Conservation (phyloP, 2,329 filamentous ascomycete species). For the Zalaria sp. region DNA sequence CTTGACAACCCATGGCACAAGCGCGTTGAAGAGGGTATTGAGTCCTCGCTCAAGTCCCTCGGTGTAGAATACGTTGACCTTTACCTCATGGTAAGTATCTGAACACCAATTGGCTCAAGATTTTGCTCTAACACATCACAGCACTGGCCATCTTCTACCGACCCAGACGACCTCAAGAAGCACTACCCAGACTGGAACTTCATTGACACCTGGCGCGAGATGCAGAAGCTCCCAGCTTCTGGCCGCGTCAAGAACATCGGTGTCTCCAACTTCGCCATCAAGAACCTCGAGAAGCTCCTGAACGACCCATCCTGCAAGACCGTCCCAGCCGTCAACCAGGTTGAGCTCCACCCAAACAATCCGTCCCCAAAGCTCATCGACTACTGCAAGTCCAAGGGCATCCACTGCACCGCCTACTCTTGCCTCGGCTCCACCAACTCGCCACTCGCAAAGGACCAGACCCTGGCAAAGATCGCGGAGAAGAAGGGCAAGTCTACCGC, state of each 20-base stretch:
- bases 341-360: constrained; percentile 70
- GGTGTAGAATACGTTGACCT: constrained; percentile 54
- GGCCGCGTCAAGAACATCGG: constrained; percentile 50
- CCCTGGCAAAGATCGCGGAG: constrained; percentile 38
- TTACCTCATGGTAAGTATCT: constrained; percentile 31
- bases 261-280: constrained; percentile 75
- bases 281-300: constrained; percentile 61
- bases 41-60: constrained; percentile 45
- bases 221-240: constrained; percentile 36
- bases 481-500: constrained; percentile 54
- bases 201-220: constrained; percentile 52
- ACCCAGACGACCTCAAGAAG: constrained; percentile 49
- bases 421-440: constrained; percentile 51
- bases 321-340: constrained; percentile 60
- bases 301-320: constrained; percentile 45
- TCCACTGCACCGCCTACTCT: constrained; percentile 63
- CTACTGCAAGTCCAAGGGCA: constrained; percentile 58
- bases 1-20: constrained; percentile 70
- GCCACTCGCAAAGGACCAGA: constrained; percentile 52
- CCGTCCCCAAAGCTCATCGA: constrained; percentile 39
- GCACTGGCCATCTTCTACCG: constrained; percentile 49
- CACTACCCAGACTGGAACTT: constrained; percentile 59
- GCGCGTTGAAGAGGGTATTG: constrained; percentile 48
- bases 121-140: too few relatives aligned
- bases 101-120: too few relatives aligned